phyloP scores from a whole-genome alignment of 768 basidiomycete genomes.

The Omphalotus guepiniiformis region DNA sequence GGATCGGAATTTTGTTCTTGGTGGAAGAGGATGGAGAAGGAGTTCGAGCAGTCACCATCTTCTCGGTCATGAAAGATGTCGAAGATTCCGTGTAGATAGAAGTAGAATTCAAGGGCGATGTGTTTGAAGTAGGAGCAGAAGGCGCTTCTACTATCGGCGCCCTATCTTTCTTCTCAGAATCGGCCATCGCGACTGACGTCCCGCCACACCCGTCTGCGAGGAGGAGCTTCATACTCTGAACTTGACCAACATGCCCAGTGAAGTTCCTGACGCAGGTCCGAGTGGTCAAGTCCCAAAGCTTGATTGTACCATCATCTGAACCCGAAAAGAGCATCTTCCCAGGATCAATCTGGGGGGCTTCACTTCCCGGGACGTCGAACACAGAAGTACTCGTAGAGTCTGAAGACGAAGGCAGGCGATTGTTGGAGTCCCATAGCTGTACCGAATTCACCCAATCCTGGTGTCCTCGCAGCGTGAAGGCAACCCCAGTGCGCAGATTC shows the following conservation, averaged over 20 bases:
- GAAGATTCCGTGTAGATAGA: background rate
- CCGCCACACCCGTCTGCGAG: constrained; percentile 54
- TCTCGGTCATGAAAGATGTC: background rate
- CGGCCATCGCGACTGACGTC: constrained; percentile 13
- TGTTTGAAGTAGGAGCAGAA: background rate
- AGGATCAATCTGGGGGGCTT: constrained; percentile 54
- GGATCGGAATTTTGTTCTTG: constrained; percentile 55
- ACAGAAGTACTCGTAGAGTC: constrained; percentile 27
- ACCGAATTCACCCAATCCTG: constrained; percentile 96
- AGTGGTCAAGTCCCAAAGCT: constrained; percentile 86
- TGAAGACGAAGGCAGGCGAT: constrained; percentile 21
- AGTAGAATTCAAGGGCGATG: background rate
- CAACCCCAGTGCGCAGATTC: constrained; percentile 89
- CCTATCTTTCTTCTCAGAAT: constrained; percentile 17
- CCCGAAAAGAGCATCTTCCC: constrained; percentile 98
- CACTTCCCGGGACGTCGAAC: constrained; percentile 32
- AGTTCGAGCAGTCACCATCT: background rate
- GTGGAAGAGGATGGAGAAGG: background rate
- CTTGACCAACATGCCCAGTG: constrained; percentile 88
- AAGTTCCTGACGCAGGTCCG: constrained; percentile 82
- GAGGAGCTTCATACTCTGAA: constrained; percentile 85
- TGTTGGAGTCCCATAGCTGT: constrained; percentile 78
- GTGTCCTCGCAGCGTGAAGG: constrained; percentile 91
- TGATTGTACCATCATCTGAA: constrained; percentile 91
- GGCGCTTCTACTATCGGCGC: constrained; percentile 4